These are phyloP conservation scores for Apiospora phragmitis DNA, from an alignment of 2,329 filamentous ascomycete genomes.

Conservation along the genomic window DNA sequence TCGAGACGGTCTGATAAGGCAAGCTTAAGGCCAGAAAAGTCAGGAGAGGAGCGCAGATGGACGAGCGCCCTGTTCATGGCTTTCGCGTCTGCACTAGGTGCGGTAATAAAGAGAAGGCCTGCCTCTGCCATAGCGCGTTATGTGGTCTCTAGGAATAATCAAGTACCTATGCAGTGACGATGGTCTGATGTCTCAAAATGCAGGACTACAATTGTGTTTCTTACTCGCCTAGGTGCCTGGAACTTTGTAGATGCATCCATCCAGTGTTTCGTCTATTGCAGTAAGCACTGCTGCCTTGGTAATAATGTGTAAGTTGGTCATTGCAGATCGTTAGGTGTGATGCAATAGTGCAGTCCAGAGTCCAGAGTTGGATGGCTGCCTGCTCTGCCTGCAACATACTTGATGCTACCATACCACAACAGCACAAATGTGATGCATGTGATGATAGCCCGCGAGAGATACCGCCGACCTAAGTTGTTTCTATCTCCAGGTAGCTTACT, in stretches of 20 bases:
- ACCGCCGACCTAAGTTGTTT: not conserved
- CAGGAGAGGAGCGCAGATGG: not conserved
- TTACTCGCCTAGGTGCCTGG: not conserved
- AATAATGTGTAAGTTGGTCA: not conserved
- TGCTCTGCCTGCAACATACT: not conserved
- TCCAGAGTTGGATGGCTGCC: not conserved
- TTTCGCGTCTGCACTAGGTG: not conserved
- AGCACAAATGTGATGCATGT: not conserved
- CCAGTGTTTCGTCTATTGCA: not conserved
- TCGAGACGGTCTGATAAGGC: not conserved
- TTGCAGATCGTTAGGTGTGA: not conserved
- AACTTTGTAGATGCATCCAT: not conserved
- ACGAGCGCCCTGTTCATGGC: not conserved
- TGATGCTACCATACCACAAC: not conserved
- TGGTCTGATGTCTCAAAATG: not conserved
- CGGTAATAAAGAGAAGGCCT: not conserved
- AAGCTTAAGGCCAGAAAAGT: not conserved
- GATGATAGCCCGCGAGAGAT: not conserved
- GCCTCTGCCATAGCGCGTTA: not conserved
- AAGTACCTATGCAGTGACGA: not conserved
- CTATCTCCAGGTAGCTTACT: not conserved
- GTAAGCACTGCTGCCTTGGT: not conserved
- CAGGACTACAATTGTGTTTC: not conserved
- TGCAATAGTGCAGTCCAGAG: not conserved
- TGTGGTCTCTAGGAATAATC: not conserved